A percentile compares a stretch with the other conserved stretches of the same genome.
phyloP scores from a whole-genome alignment of 129 eudicot genomes.

The Chrysanthemum seticuspe region DNA sequence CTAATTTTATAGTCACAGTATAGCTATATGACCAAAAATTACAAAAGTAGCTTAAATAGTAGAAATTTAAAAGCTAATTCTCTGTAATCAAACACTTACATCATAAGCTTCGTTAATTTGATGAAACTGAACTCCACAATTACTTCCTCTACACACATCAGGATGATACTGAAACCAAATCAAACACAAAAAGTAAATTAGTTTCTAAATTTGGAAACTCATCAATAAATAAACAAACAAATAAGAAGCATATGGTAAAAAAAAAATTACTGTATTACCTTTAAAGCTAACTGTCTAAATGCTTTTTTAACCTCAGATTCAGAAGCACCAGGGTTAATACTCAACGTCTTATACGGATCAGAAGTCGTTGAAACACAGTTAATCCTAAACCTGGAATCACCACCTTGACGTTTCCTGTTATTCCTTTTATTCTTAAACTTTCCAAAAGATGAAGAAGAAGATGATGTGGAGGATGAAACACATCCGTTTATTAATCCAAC shows the following conservation, averaged over 20 bases:
- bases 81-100: constrained; percentile 35
- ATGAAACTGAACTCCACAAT: constrained; percentile 65
- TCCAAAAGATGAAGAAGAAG: constrained; percentile 28
- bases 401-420: constrained; percentile 15
- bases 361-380: constrained; percentile 43
- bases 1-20: too few relatives aligned
- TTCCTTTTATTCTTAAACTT: constrained; percentile 29
- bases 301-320: constrained; percentile 92
- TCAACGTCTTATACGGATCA: constrained; percentile 82
- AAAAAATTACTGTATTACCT: constrained; percentile 40
- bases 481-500: constrained; percentile 36
- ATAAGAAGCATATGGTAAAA: neutral
- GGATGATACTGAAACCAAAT: constrained; percentile 79
- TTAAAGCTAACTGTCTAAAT: constrained; percentile 75
- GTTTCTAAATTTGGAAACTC: constrained; percentile 3
- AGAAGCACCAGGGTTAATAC: constrained; percentile 68
- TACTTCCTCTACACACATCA: constrained; percentile 78
- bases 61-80: too few relatives aligned
- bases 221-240: neutral
- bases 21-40: too few relatives aligned
- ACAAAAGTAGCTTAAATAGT: too few relatives aligned
- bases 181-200: neutral
- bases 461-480: constrained; percentile 31
- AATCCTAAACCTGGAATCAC: constrained; percentile 30
- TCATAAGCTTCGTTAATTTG: constrained; percentile 85